Base-by-base conservation (phyloP, 1,139 yeast species). In the Hyphopichia wangnamkhiaoensis region DNA sequence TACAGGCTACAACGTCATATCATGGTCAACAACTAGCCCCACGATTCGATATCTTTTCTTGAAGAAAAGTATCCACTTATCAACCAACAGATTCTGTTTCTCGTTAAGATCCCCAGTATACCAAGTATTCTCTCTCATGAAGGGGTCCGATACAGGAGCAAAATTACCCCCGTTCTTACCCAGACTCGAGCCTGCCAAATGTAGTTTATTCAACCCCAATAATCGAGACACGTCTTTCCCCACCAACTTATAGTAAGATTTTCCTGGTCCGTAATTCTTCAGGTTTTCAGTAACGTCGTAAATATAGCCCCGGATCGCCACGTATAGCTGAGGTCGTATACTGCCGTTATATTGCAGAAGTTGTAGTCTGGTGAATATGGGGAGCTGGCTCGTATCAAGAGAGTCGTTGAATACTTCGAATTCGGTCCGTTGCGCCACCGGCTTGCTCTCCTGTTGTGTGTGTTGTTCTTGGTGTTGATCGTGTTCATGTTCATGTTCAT, bases 171-270 rank as follows among this genome's bases (percentile, higher is more conserved):
- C n/a, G n/a, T n/a, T n/a, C n/a, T n/a, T n/a, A n/a, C n/a, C n/a
- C n/a, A n/a, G n/a, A n/a, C n/a, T n/a, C n/a, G n/a, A n/a, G n/a
- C n/a, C n/a, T n/a, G n/a, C 39, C 74, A 80, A 57, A 66, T 78
- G 15, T 76, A 64, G 48, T 39, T 58, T 54, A 44, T 69, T 71
- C 43, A 68, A 51, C n/a, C 71, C 78, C 40, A 89, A 65, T 2
- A 90, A 82, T 42, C 94, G 63, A 16, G 88, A 80, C 13, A 87
- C 85, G 48, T 89, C 96, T 49, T 78, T 80, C 2, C 91, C 96
- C 5, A 83, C 86, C 37, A 89, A 72, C 26, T 73, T 78, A 52
- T 81, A 81, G 61, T 89, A 89, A 21, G 84, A 80, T 47, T 80
- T 77, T 0, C 89, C 93, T 1, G 84, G 84, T 0, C 94, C 95